Evolutionary conservation across 352 stramenopile genomes (phyloP).

Genomic region (Phytopythium boreale): DNA sequence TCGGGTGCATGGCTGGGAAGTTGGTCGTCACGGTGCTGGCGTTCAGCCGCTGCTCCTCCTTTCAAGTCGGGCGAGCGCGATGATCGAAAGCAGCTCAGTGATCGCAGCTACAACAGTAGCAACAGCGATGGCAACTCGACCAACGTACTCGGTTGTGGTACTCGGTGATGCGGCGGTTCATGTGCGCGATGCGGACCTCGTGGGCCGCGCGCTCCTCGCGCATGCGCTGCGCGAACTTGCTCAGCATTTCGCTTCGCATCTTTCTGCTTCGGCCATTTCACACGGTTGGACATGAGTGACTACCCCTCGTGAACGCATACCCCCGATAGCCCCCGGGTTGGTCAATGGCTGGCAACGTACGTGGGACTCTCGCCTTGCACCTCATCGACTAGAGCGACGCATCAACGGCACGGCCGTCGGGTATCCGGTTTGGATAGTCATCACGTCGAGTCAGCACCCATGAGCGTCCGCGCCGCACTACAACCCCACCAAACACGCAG

Average conservation of each 20-base stretch:
- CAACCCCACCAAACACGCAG: not conserved
- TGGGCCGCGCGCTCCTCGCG: conserved; percentile 54
- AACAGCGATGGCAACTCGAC: not conserved
- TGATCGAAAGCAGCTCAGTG: not conserved
- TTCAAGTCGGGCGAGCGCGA: not conserved
- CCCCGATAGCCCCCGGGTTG: too few relatives aligned
- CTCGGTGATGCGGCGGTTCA: conserved; percentile 80
- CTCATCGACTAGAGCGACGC: conserved; percentile 27
- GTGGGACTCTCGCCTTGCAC: conserved; percentile 36
- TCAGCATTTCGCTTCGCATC: conserved; percentile 45
- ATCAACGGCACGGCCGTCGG: not conserved
- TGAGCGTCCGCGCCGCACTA: too few relatives aligned
- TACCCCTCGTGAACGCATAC: not conserved
- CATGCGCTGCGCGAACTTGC: conserved; percentile 55
- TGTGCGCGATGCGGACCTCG: conserved; percentile 64
- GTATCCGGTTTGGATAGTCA: too few relatives aligned
- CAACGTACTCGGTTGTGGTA: conserved; percentile 62
- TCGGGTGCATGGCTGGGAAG: conserved; percentile 80
- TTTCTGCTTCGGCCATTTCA: conserved; percentile 20
- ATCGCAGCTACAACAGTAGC: not conserved
- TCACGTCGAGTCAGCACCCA: not conserved
- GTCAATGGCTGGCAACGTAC: conserved; percentile 23
- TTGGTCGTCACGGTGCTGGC: conserved; percentile 66
- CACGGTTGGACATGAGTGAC: conserved; percentile 1
- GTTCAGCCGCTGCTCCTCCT: conserved; percentile 66